Evolutionary conservation across 2,329 filamentous ascomycete species (phyloP).

Genomic region (Penicillium sp.): DNA sequence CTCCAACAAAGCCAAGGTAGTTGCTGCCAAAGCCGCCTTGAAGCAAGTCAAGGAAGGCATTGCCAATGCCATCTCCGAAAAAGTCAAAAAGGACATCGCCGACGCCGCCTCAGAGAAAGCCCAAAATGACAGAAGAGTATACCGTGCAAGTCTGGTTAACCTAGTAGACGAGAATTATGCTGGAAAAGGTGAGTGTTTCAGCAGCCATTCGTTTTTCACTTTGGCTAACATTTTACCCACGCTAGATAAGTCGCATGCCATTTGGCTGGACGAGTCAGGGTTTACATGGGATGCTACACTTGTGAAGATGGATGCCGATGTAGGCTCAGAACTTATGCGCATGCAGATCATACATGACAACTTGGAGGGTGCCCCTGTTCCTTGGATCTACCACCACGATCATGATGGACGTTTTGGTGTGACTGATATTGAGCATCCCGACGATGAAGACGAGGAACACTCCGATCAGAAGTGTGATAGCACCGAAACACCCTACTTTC

Average conservation of each 20-base stretch:
- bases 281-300: constrained; percentile 15
- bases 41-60: constrained; percentile 2
- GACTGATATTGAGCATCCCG: too few species aligned
- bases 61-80: background rate
- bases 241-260: background rate
- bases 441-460: too few species aligned
- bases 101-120: background rate
- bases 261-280: constrained; percentile 11
- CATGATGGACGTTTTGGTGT: too few species aligned
- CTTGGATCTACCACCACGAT: background rate
- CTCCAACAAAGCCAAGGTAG: too few species aligned
- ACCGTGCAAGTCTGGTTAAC: background rate
- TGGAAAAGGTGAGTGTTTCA: background rate
- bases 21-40: background rate
- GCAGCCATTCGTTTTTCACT: background rate
- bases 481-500: too few species aligned
- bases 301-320: background rate
- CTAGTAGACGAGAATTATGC: background rate
- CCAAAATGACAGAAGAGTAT: background rate
- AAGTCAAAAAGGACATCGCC: background rate
- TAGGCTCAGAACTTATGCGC: background rate
- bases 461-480: too few species aligned
- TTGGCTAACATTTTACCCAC: background rate
- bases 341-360: constrained; percentile 11
- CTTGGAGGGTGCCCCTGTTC: background rate